Percentiles rank a stretch among this genome's conserved stretches.
These are phyloP conservation scores for Hyaloscypha finlandica DNA, from an alignment of 495 filamentous ascomycete genomes.

Conservation along the genomic window DNA sequence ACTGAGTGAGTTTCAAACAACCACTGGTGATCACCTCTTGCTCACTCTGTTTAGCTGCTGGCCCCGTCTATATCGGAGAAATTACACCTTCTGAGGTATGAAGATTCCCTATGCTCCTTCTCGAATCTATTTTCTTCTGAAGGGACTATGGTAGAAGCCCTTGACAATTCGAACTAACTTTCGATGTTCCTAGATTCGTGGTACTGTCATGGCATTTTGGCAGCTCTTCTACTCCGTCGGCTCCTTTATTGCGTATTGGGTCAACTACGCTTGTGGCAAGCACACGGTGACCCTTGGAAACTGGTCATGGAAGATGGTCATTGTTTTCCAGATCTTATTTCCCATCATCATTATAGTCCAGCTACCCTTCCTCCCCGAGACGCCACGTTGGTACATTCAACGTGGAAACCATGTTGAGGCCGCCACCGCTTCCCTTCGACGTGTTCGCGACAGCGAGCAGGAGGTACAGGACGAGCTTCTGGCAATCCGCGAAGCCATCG, in stretches of 20 bases:
- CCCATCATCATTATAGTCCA: slow-evolving; percentile 61
- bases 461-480: slow-evolving; percentile 72
- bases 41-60: slow-evolving; percentile 37
- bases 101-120: not conserved
- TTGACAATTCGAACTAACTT: not conserved
- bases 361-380: slow-evolving; percentile 77
- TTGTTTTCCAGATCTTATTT: slow-evolving; percentile 62
- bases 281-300: slow-evolving; percentile 66
- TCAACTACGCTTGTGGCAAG: slow-evolving; percentile 55
- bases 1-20: slow-evolving; percentile 47
- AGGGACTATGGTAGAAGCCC: not conserved
- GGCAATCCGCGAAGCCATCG: slow-evolving; percentile 75
- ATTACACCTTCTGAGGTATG: slow-evolving; percentile 47
- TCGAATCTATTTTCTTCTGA: not conserved
- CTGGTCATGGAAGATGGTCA: slow-evolving; percentile 57
- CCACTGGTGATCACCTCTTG: not conserved
- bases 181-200: slow-evolving; percentile 46
- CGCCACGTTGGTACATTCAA: slow-evolving; percentile 75
- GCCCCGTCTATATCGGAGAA: slow-evolving; percentile 67
- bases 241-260: slow-evolving; percentile 82
- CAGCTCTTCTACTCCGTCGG: slow-evolving; percentile 81
- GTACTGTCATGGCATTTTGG: slow-evolving; percentile 73
- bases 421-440: slow-evolving; percentile 65
- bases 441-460: slow-evolving; percentile 56
- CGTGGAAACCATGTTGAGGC: slow-evolving; percentile 66